These are phyloP conservation scores for Xylaria curta DNA, from an alignment of 495 filamentous ascomycete species.

Conservation along the genomic window DNA sequence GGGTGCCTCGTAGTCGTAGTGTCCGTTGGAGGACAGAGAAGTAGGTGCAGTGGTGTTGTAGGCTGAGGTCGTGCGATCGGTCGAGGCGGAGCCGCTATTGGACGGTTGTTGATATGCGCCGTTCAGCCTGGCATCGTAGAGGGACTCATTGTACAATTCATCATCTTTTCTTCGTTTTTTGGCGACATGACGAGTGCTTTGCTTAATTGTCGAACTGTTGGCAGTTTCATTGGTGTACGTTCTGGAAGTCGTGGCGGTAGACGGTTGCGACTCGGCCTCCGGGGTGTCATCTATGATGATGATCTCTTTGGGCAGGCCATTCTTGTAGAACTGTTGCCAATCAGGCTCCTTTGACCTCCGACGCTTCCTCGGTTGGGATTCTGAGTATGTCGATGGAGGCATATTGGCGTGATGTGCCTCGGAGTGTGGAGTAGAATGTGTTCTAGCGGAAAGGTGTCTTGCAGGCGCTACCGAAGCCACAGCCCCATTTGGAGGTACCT, in stretches of 20 bases:
- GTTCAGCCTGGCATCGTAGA: slow-evolving; percentile 71
- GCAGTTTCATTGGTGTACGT: slow-evolving; percentile 40
- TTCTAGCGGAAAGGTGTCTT: slow-evolving; percentile 39
- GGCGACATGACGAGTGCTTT: slow-evolving; percentile 43
- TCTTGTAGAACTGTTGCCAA: slow-evolving; percentile 91
- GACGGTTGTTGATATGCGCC: slow-evolving; percentile 71
- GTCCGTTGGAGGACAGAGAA: slow-evolving; percentile 71
- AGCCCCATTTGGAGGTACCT: slow-evolving; percentile 47
- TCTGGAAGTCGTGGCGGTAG: slow-evolving; percentile 36
- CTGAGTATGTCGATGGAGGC: slow-evolving; percentile 37
- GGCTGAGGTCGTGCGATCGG: slow-evolving; percentile 84
- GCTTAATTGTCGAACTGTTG: slow-evolving; percentile 32
- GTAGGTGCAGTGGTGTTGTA: slow-evolving; percentile 89
- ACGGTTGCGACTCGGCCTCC: slow-evolving; percentile 58
- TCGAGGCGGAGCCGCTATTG: slow-evolving; percentile 74
- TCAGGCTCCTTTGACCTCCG: slow-evolving; percentile 71
- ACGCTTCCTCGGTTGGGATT: slow-evolving; percentile 55
- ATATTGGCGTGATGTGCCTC: slow-evolving; percentile 44
- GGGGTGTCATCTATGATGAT: slow-evolving; percentile 96
- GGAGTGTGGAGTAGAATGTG: slow-evolving; percentile 38
- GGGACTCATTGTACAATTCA: slow-evolving; percentile 42
- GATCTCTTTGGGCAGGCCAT: slow-evolving; percentile 89
- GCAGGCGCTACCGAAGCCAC: slow-evolving; percentile 42
- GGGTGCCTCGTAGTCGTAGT: slow-evolving; percentile 63
- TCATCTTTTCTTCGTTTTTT: slow-evolving; percentile 60